Evolutionary conservation across 2,329 filamentous ascomycete species (phyloP).

Genomic region (Microcyclospora pomicola): DNA sequence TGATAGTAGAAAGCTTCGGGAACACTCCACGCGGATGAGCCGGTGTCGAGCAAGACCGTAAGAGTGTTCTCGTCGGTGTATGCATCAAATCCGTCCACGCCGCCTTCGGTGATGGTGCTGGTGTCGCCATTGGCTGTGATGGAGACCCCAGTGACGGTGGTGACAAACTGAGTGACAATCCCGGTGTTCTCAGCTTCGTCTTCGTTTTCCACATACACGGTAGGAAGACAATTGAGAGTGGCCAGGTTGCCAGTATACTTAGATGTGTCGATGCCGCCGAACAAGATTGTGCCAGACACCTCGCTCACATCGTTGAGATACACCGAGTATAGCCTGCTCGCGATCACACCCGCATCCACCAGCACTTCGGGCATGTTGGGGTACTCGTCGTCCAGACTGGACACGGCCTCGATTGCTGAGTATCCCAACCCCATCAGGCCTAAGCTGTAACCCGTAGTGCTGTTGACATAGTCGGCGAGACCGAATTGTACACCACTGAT

Average conservation of each 20-base stretch:
- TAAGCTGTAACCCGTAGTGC: slow-evolving; percentile 17
- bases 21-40: slow-evolving; percentile 17
- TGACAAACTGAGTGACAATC: slow-evolving; percentile 15
- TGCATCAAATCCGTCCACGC: slow-evolving; percentile 2
- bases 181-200: slow-evolving; percentile 2
- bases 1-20: slow-evolving; percentile 12
- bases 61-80: slow-evolving; percentile 7
- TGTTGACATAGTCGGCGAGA: slow-evolving; percentile 15
- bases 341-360: slow-evolving; percentile 17
- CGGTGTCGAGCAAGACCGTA: slow-evolving; percentile 21
- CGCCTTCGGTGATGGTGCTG: slow-evolving; percentile 11
- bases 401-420: slow-evolving; percentile 15
- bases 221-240: slow-evolving; percentile 19
- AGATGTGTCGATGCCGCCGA: slow-evolving; percentile 22
- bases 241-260: slow-evolving; percentile 19
- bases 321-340: slow-evolving; percentile 19
- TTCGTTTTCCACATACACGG: not conserved
- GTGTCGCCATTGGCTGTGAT: slow-evolving; percentile 8
- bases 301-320: slow-evolving; percentile 18
- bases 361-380: slow-evolving; percentile 22
- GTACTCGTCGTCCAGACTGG: slow-evolving; percentile 10
- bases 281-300: slow-evolving; percentile 19
- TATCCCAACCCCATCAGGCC: slow-evolving; percentile 23
- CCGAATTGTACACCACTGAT: slow-evolving; percentile 20
- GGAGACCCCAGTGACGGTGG: slow-evolving; percentile 16